phyloP scores from a whole-genome alignment of 768 basidiomycete species.

The Pholiota molesta region DNA sequence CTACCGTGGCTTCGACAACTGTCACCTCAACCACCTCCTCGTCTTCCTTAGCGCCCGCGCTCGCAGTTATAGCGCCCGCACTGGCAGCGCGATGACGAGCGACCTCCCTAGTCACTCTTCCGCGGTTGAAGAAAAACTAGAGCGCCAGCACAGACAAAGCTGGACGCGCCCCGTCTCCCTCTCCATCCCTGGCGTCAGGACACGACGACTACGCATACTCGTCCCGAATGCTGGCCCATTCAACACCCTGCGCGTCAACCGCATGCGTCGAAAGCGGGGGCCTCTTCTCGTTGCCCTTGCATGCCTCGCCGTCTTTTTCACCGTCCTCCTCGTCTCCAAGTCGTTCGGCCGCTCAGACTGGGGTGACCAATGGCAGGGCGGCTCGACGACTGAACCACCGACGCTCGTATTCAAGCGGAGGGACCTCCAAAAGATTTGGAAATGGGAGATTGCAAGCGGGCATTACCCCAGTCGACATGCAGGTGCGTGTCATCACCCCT shows the following conservation, averaged over 20 bases:
- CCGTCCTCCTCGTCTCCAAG: conserved; percentile 47
- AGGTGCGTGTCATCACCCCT: conserved; percentile 47
- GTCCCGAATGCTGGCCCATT: conserved; percentile 56
- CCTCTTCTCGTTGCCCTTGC: conserved; percentile 55
- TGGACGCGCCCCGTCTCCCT: conserved; percentile 62
- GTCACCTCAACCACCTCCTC: conserved; percentile 1
- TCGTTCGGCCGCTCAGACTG: conserved; percentile 44
- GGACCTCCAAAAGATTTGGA: conserved; percentile 86
- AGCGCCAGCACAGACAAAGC: conserved; percentile 35
- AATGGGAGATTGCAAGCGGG: conserved; percentile 90
- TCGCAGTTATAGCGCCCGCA: not conserved
- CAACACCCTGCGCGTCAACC: conserved; percentile 44
- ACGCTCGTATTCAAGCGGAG: conserved; percentile 72
- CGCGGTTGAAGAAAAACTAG: conserved; percentile 43
- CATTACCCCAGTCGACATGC: conserved; percentile 79
- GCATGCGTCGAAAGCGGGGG: conserved; percentile 56
- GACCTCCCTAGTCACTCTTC: conserved; percentile 47
- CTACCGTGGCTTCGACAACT: conserved; percentile 1
- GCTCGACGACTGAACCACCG: conserved; percentile 46
- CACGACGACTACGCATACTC: conserved; percentile 60
- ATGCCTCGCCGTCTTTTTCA: conserved; percentile 53
- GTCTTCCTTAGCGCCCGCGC: not conserved
- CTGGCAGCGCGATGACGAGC: conserved; percentile 22
- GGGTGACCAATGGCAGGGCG: conserved; percentile 40
- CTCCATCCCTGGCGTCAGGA: conserved; percentile 59